Base-by-base conservation (phyloP, 139 green algal genomes). In the Chlorella sp. region DNA sequence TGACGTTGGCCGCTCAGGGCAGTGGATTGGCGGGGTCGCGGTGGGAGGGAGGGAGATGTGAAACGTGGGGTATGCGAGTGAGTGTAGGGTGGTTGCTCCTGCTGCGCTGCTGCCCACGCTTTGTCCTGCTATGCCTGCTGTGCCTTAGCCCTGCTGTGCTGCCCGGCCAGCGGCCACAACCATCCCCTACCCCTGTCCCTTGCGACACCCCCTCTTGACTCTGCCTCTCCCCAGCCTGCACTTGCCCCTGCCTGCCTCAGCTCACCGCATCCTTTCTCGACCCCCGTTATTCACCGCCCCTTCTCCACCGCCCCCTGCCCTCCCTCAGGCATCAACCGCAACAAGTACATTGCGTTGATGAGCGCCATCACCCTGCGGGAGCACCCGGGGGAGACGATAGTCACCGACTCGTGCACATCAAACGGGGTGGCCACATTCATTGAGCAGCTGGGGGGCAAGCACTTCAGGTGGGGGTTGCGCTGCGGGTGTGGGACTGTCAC, bases 321-420 rank as follows among this genome's bases (percentile, higher is more conserved):
- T 34, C 28, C 34, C 12, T 57, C 87, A 90, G 93, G 95, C 87
- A 98, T 99, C 93, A 99, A 99, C 93, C 95, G 93, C 89, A 99
- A 99, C 94, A 92, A 95, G 75, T 97, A 98, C 90, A 99, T 99
- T 48, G 97, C 97, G 1, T 92, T 99, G 36, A 97, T 98, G 94
- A 61, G 94, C 18, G 93, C 95, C 42, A 96, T 98, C 75, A 93
- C 95, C 34, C 93, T 99, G 82, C 89, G 95, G 53, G 95, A 99
- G 76, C 92, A 98, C 88, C 97, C 98, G 0, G 96, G 97, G 30
- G 95, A 94, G 22, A 99, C 97, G 16, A 96, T 99, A 22, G 98
- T 99, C 0, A 99, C 98, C 5, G 98, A 99, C 94, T 95, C 89
- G 19, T 93, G 88, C 30, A 99, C 97, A 61, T 96, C 90, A 83